phyloP scores from a whole-genome alignment of 148 eudicot genomes.

The Spergularia marina region DNA sequence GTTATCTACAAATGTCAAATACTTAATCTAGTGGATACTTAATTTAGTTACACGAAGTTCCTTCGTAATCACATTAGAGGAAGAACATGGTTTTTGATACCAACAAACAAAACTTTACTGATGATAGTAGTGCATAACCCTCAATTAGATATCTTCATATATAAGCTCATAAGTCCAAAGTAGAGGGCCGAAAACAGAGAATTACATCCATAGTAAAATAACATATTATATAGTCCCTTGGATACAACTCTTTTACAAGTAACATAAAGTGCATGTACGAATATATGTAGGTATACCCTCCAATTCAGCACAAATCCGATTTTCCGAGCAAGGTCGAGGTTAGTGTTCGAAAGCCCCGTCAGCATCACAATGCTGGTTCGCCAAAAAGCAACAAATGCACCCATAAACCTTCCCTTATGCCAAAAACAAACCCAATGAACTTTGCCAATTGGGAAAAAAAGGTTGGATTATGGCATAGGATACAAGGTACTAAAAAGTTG shows the following conservation, averaged over 20 bases:
- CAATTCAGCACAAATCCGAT: neutral
- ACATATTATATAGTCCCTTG: neutral
- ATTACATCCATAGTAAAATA: neutral
- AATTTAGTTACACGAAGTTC: too few relatives aligned
- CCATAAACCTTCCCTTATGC: conserved; percentile 17
- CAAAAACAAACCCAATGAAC: conserved; percentile 27
- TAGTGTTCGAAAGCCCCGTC: conserved; percentile 17
- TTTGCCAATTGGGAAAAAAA: conserved; percentile 26
- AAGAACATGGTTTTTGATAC: too few relatives aligned
- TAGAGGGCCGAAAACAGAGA: neutral
- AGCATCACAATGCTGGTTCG: conserved; percentile 16
- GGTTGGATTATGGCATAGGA: conserved; percentile 17
- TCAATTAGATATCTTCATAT: neutral
- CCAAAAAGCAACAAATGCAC: conserved; percentile 18
- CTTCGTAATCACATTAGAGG: too few relatives aligned
- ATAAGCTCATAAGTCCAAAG: neutral
- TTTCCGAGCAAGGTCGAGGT: neutral
- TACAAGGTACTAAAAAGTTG: conserved; percentile 18
- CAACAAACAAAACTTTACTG: too few relatives aligned
- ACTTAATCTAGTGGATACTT: too few relatives aligned
- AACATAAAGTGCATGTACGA: conserved; percentile 5
- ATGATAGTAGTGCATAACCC: neutral
- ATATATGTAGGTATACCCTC: conserved; percentile 8
- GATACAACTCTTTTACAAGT: neutral
- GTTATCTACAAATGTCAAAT: too few relatives aligned